A percentile compares a stretch with the other conserved stretches of the same genome.
Evolutionary conservation across 1,284 basidiomycete species (phyloP).

Genomic region (Blastosporella zonata): DNA sequence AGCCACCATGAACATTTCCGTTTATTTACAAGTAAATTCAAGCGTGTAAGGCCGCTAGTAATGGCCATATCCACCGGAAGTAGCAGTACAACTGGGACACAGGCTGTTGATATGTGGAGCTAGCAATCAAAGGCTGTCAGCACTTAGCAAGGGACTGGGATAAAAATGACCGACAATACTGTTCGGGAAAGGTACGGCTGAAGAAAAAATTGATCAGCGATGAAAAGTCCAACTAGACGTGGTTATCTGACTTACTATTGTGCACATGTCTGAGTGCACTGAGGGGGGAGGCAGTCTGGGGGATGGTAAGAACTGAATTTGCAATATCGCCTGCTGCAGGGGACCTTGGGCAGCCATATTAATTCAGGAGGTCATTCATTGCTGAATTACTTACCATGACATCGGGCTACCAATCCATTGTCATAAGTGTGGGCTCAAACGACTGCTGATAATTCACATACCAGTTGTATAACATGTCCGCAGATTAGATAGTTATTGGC

Average conservation of each 20-base stretch:
- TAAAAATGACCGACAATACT: constrained; percentile 38
- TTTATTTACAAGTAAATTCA: too few relatives aligned
- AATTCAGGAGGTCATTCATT: too few relatives aligned
- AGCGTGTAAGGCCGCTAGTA: too few relatives aligned
- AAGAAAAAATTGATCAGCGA: constrained; percentile 12
- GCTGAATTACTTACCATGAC: too few relatives aligned
- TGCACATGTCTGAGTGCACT: constrained; percentile 59
- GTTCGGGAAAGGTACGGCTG: constrained; percentile 64
- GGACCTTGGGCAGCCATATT: constrained; percentile 41
- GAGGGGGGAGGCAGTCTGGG: constrained; percentile 42
- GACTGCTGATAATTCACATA: too few relatives aligned
- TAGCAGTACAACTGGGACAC: constrained; percentile 35
- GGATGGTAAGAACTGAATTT: constrained; percentile 64
- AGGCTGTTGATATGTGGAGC: constrained; percentile 46
- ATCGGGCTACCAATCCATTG: too few relatives aligned
- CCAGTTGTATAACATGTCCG: too few relatives aligned
- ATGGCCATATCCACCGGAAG: neutral
- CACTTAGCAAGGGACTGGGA: too few relatives aligned
- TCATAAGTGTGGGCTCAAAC: too few relatives aligned
- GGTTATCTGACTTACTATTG: constrained; percentile 67
- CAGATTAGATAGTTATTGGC: too few relatives aligned
- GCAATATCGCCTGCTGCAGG: constrained; percentile 54
- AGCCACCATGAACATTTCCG: too few relatives aligned
- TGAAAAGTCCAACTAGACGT: constrained; percentile 1
- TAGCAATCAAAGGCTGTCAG: too few relatives aligned